These are phyloP conservation scores for Rostrohypoxylon terebratum DNA, from an alignment of 495 filamentous ascomycete species.

Conservation along the genomic window DNA sequence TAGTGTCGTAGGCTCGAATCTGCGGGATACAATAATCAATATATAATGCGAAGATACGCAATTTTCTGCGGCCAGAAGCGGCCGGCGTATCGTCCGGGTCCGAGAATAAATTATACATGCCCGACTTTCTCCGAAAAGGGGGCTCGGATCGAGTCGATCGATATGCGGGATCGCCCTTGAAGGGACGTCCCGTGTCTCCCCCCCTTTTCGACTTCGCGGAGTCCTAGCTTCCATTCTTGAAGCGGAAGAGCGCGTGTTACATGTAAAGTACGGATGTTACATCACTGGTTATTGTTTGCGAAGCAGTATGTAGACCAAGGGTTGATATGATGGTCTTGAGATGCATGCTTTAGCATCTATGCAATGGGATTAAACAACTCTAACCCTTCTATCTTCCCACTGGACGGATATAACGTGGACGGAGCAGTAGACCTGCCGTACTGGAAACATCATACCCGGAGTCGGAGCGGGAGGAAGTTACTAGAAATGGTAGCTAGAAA, in stretches of 20 bases:
- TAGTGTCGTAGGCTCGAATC: not conserved
- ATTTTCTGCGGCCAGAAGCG: not conserved
- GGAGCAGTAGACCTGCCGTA: not conserved
- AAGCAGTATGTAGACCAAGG: no score
- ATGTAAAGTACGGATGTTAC: slow-evolving; percentile 33
- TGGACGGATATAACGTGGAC: not conserved
- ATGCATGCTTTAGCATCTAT: not conserved
- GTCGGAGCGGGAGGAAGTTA: not conserved
- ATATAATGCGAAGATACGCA: not conserved
- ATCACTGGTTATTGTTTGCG: slow-evolving; percentile 24
- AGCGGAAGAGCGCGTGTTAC: slow-evolving; percentile 5
- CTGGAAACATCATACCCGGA: not conserved
- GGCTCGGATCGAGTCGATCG: not conserved
- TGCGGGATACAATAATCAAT: not conserved
- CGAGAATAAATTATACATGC: slow-evolving; percentile 1
- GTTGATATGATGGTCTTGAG: not conserved
- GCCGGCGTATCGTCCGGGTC: not conserved
- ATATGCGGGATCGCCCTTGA: slow-evolving; percentile 3
- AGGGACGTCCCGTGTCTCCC: not conserved
- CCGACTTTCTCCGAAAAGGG: slow-evolving; percentile 16
- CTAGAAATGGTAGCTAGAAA: not conserved
- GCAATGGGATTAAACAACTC: not conserved
- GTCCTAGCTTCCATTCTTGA: slow-evolving; percentile 13
- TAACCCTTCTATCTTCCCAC: not conserved
- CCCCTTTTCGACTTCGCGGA: slow-evolving; percentile 26